Evolutionary conservation across 2,329 filamentous ascomycete genomes (phyloP), one percentile per base, ranked within the genome.

Genomic region (Aspergillus sp.): DNA sequence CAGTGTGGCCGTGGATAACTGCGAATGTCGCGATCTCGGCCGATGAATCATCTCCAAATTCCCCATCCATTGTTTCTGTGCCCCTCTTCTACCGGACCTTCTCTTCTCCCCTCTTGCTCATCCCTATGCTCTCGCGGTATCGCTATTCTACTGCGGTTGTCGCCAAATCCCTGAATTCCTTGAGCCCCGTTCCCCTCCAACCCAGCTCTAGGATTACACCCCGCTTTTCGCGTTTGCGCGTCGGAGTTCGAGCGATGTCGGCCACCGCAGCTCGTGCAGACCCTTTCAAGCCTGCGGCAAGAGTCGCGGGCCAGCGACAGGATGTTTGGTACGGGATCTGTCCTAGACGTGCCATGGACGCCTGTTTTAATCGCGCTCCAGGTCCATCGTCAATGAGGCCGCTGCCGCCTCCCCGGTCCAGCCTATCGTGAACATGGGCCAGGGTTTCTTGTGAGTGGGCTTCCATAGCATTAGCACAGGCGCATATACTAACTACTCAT

Each of bases 361-460:
- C n/a, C 6, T 57, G 13, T 61, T 71, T 63, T 41, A 69, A 69
- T 45, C 13, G 19, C 15, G 19, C 38, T 41, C 11, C 59, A 87
- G 85, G 85, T 85, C 85, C 19, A 89, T 89, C 66, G 84, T 89
- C 74, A 89, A 89, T 67, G 87, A 89, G 75, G 87, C 87, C 3
- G 87, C 87, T 4, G 84, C 85, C 13, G 84, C 84, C 50, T 88
- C 86, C 22, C 85, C 85, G 1, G 82, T 88, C 47, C 84, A 88
- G 74, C 87, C 87, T 54, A 87, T 89, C 63, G 85, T 89, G 64
- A 89, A 89, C 75, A 89, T 89, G 86, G 87, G 87, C 55, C 87
- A 89, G 76, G 87, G 87, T 3, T 83, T 83, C 69, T 83, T 82
- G 81, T 83, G 68, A 77, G 80, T 77, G 60, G 60, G 25, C 23